phyloP scores from a whole-genome alignment of 2,329 filamentous ascomycete genomes.

The Ophiostoma sp. region DNA sequence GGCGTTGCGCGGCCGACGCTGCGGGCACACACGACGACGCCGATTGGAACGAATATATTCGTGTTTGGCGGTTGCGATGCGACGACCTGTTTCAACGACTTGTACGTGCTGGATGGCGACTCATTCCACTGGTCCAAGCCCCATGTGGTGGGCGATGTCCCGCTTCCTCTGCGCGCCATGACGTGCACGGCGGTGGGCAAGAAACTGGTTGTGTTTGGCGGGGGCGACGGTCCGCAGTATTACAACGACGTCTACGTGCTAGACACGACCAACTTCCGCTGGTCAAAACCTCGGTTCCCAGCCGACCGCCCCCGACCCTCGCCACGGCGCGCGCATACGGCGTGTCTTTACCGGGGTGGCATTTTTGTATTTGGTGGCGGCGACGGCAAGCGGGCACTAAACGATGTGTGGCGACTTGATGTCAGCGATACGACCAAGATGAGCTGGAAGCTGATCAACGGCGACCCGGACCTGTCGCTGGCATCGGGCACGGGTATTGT shows the following conservation, averaged over 20 bases:
- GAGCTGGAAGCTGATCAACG: slow-evolving; percentile 61
- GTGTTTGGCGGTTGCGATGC: slow-evolving; percentile 66
- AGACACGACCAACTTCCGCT: slow-evolving; percentile 65
- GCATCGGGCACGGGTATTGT: slow-evolving; percentile 9
- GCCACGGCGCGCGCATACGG: slow-evolving; percentile 61
- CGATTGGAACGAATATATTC: slow-evolving; percentile 62
- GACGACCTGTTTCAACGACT: slow-evolving; percentile 61
- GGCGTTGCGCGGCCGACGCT: slow-evolving; percentile 56
- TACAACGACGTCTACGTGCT: slow-evolving; percentile 68
- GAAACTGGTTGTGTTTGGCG: slow-evolving; percentile 65
- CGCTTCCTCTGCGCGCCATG: slow-evolving; percentile 63
- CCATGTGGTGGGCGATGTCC: slow-evolving; percentile 59
- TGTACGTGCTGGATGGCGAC: slow-evolving; percentile 65
- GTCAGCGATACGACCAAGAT: slow-evolving; percentile 62
- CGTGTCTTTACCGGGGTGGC: slow-evolving; percentile 65
- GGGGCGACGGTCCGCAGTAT: slow-evolving; percentile 64
- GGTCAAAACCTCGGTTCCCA: slow-evolving; percentile 56
- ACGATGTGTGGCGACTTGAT: slow-evolving; percentile 68
- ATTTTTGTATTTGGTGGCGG: slow-evolving; percentile 69
- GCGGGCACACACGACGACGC: slow-evolving; percentile 61
- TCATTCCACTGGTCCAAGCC: slow-evolving; percentile 64
- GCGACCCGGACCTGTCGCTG: slow-evolving; percentile 31
- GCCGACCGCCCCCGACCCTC: slow-evolving; percentile 53
- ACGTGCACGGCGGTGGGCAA: slow-evolving; percentile 65
- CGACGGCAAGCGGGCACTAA: slow-evolving; percentile 63